Base-by-base conservation (phyloP, 2,329 filamentous ascomycete genomes). In the Hyphodiscus sp. region DNA sequence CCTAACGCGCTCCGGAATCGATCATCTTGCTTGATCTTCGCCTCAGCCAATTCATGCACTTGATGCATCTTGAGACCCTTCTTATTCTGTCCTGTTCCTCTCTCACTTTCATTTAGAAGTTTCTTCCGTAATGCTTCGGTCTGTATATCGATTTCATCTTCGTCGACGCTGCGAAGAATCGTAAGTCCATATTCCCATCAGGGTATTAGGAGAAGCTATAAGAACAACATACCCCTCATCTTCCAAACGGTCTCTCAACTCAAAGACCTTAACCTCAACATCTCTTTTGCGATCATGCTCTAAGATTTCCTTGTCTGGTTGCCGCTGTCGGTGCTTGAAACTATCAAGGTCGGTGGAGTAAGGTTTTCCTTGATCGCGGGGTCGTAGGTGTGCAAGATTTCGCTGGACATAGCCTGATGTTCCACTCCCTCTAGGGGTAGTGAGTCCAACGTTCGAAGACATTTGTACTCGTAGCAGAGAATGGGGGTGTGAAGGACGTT, bases 331-430 rank as follows among this genome's bases (percentile, higher is more conserved):
- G 71, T 95, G 89, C 65, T 84, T 85, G 62, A 88, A 77, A 54
- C 75, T 77, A 63, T 88, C 82, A 59, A 82, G 74, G 66, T 88
- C 83, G 58, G 82, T 83, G 41, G 71, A 70, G 71, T 95, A 96
- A 0, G 91, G 91, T 38, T 66, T 67, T 18, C 52, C 61, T 56
- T 65, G 61, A 73, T 95, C 90, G 73, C 92, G 91, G 29, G 89
- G 91, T 68, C 81, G 84, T 63, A 96, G 83, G 68, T 92, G 85
- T 18, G 94, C 94, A 38, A 91, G 83, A 75, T 97, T 99, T 71
- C 91, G 89, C 73, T 97, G 92, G 53, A 99, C 92, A 70, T 97
- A 97, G 68, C 94, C 94, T 1, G 92, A 97, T 53, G 94, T 99
- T 47, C 94, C 94, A 68, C 89, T 95, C 62, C 94, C 94, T 66